Conservation (phyloP, 805 yeast genomes). For the Sungouiella thailandica region DNA sequence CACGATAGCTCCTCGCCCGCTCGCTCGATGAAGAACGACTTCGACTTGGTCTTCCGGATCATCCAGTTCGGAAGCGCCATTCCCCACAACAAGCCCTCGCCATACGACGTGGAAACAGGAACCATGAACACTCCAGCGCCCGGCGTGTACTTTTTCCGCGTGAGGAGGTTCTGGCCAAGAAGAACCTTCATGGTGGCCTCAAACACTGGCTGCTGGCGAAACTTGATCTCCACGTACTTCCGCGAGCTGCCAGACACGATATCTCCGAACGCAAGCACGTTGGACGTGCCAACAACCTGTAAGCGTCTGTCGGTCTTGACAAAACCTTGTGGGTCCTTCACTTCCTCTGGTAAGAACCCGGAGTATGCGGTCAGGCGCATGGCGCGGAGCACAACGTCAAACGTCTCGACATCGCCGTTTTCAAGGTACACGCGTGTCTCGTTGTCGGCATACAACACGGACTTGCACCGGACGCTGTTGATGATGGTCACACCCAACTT, state of each 20-base stretch:
- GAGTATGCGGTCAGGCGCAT: slow-evolving; percentile 26
- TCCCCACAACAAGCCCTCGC: slow-evolving; percentile 30
- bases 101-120: slow-evolving; percentile 31
- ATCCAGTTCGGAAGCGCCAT: slow-evolving; percentile 25
- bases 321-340: slow-evolving; percentile 24
- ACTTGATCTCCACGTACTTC: slow-evolving; percentile 23
- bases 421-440: slow-evolving; percentile 11
- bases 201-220: slow-evolving; percentile 17
- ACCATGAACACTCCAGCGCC: slow-evolving; percentile 15
- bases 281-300: slow-evolving; percentile 17
- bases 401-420: slow-evolving; percentile 15
- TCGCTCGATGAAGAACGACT: slow-evolving; percentile 21
- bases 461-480: slow-evolving; percentile 3
- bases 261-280: slow-evolving; percentile 35
- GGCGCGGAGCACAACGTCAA: slow-evolving; percentile 28
- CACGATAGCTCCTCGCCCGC: slow-evolving; percentile 14
- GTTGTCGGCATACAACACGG: slow-evolving; percentile 15
- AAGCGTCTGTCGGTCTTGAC: slow-evolving; percentile 24
- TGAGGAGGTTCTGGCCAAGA: neutral
- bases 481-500: slow-evolving; percentile 12
- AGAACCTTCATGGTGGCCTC: slow-evolving; percentile 6
- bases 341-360: slow-evolving; percentile 19
- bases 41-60: slow-evolving; percentile 22
- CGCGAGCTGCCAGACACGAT: slow-evolving; percentile 19
- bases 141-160: slow-evolving; percentile 2